Conservation (phyloP, 2,329 filamentous ascomycete genomes). For the Aureobasidium pullulans region DNA sequence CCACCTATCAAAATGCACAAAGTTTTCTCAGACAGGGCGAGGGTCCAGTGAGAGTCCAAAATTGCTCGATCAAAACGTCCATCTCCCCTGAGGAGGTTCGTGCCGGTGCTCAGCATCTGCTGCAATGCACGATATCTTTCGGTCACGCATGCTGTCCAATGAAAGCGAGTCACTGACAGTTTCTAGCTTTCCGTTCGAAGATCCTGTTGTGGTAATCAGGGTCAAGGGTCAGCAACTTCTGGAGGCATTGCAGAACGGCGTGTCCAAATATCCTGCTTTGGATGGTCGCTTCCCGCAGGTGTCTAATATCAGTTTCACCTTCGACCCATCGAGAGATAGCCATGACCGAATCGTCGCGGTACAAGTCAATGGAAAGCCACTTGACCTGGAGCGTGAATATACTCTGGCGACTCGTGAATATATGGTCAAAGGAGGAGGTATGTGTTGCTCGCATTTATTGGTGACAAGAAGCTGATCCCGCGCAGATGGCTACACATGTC, state of each 20-base stretch:
- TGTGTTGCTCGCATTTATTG: background rate
- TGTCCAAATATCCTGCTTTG: slow-evolving; percentile 71
- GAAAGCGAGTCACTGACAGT: slow-evolving; percentile 20
- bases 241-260: slow-evolving; percentile 76
- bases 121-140: no score
- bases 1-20: background rate
- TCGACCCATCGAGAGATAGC: slow-evolving; percentile 55
- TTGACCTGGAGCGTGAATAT: slow-evolving; percentile 60
- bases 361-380: slow-evolving; percentile 52
- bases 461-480: background rate
- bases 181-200: slow-evolving; percentile 72
- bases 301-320: slow-evolving; percentile 70
- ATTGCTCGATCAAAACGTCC: no score
- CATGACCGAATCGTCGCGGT: slow-evolving; percentile 58
- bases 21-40: background rate
- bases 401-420: slow-evolving; percentile 75
- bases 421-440: slow-evolving; percentile 70
- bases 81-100: no score
- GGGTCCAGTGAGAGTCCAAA: no score
- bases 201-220: slow-evolving; percentile 72
- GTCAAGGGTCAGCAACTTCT: slow-evolving; percentile 65
- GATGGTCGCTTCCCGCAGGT: slow-evolving; percentile 83
- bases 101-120: no score
- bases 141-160: no score
- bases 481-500: slow-evolving; percentile 65